Evolutionary conservation across 2,329 filamentous ascomycete genomes (phyloP).

Genomic region (Orbilia oligospora): DNA sequence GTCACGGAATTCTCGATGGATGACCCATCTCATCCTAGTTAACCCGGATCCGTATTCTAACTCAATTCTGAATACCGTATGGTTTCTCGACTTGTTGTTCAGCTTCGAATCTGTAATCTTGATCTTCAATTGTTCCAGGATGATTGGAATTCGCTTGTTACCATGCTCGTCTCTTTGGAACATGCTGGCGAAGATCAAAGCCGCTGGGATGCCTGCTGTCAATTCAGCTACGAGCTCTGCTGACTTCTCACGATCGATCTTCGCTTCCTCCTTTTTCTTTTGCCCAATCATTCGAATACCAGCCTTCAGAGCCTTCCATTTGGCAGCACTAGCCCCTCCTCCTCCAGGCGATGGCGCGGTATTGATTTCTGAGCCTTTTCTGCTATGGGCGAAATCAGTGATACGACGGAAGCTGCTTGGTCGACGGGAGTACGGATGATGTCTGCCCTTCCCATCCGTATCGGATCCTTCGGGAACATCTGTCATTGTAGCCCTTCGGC

Average conservation of each 20-base stretch:
- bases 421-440: slow-evolving; percentile 45
- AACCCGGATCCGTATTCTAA: slow-evolving; percentile 96
- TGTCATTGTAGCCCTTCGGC: slow-evolving; percentile 69
- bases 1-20: slow-evolving; percentile 87
- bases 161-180: slow-evolving; percentile 97
- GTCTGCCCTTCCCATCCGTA: slow-evolving; percentile 30
- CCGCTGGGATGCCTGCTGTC: slow-evolving; percentile 90
- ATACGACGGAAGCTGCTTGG: slow-evolving; percentile 68
- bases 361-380: slow-evolving; percentile 65
- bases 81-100: slow-evolving; percentile 72
- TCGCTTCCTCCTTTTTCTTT: slow-evolving; percentile 84
- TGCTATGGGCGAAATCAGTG: slow-evolving; percentile 68
- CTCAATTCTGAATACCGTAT: slow-evolving; percentile 90
- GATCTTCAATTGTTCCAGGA: slow-evolving; percentile 94
- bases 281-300: slow-evolving; percentile 82
- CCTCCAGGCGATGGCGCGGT: slow-evolving; percentile 66
- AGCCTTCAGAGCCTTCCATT: slow-evolving; percentile 94
- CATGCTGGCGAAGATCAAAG: slow-evolving; percentile 95
- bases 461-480: slow-evolving; percentile 68
- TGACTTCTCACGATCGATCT: slow-evolving; percentile 93
- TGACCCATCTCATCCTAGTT: slow-evolving; percentile 96
- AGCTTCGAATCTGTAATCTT: slow-evolving; percentile 81
- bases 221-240: slow-evolving; percentile 96
- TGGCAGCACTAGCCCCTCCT: slow-evolving; percentile 75
- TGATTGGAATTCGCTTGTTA: slow-evolving; percentile 92